Conservation (phyloP, 2,329 filamentous ascomycete species). For the Penicillium sp. region DNA sequence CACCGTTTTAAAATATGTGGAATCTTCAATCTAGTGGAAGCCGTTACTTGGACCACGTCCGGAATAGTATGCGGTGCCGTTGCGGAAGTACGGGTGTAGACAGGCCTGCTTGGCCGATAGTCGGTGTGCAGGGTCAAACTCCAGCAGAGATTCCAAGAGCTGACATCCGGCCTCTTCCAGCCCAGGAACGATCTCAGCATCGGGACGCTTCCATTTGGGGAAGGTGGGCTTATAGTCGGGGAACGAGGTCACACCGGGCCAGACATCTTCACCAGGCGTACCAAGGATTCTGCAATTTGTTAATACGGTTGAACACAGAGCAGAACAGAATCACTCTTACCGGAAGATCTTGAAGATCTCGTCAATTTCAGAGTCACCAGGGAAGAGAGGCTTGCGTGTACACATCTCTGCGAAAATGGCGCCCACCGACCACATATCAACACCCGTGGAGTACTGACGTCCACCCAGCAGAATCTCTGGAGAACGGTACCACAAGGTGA, state of each 20-base stretch:
- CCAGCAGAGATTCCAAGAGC: constrained; percentile 58
- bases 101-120: constrained; percentile 84
- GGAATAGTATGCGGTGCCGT: constrained; percentile 43
- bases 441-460: constrained; percentile 83
- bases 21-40: constrained; percentile 28
- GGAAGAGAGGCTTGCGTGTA: constrained; percentile 83
- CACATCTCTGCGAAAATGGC: constrained; percentile 97
- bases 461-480: constrained; percentile 86
- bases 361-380: constrained; percentile 84
- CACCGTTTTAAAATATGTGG: constrained; percentile 3
- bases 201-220: constrained; percentile 76
- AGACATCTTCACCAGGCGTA: constrained; percentile 70
- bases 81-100: constrained; percentile 70
- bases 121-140: constrained; percentile 77
- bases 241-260: constrained; percentile 90
- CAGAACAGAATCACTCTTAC: constrained; percentile 41
- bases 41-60: constrained; percentile 35
- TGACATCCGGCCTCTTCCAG: constrained; percentile 55
- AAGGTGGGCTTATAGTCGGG: constrained; percentile 89
- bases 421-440: constrained; percentile 92
- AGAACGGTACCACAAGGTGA: constrained; percentile 85
- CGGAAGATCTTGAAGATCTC: constrained; percentile 93
- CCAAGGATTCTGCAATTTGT: constrained; percentile 56
- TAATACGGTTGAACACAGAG: neutral
- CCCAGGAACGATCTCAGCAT: constrained; percentile 58